A percentile compares a stretch with the other conserved stretches of the same genome.
Evolutionary conservation across 2,329 filamentous ascomycete genomes (phyloP).

Genomic region (Myriosclerotinia scirpicola): DNA sequence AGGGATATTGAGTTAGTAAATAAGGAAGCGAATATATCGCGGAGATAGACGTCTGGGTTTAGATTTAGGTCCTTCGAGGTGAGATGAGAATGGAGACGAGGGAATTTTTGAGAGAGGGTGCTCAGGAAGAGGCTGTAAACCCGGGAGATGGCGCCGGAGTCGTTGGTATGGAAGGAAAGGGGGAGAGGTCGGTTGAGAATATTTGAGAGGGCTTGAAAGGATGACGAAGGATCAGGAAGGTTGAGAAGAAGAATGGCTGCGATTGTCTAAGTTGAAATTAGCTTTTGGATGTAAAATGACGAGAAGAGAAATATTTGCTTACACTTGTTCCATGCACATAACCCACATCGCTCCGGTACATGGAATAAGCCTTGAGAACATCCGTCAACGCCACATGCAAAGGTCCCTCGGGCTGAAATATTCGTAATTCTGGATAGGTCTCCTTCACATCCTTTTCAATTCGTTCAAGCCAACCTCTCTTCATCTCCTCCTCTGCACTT

Average conservation of each 20-base stretch:
- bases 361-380: slow-evolving; percentile 74
- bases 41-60: slow-evolving; percentile 55
- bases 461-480: slow-evolving; percentile 60
- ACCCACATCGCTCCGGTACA: slow-evolving; percentile 80
- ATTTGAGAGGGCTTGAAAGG: slow-evolving; percentile 74
- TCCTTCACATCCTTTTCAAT: slow-evolving; percentile 64
- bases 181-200: slow-evolving; percentile 73
- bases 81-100: slow-evolving; percentile 64
- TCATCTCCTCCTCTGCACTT: slow-evolving; percentile 52
- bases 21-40: slow-evolving; percentile 60
- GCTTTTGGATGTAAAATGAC: slow-evolving; percentile 11
- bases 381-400: slow-evolving; percentile 68
- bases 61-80: slow-evolving; percentile 49
- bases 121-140: slow-evolving; percentile 69
- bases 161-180: slow-evolving; percentile 71
- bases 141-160: slow-evolving; percentile 65
- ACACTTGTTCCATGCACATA: slow-evolving; percentile 75
- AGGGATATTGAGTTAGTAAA: slow-evolving; percentile 64
- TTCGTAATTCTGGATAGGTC: slow-evolving; percentile 70
- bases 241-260: slow-evolving; percentile 74
- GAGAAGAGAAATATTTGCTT: slow-evolving; percentile 42
- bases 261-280: slow-evolving; percentile 54
- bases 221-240: slow-evolving; percentile 59
- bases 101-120: slow-evolving; percentile 64
- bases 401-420: slow-evolving; percentile 58